Evolutionary conservation across 2,329 filamentous ascomycete genomes (phyloP).

Genomic region (Incumbomyces lentus): DNA sequence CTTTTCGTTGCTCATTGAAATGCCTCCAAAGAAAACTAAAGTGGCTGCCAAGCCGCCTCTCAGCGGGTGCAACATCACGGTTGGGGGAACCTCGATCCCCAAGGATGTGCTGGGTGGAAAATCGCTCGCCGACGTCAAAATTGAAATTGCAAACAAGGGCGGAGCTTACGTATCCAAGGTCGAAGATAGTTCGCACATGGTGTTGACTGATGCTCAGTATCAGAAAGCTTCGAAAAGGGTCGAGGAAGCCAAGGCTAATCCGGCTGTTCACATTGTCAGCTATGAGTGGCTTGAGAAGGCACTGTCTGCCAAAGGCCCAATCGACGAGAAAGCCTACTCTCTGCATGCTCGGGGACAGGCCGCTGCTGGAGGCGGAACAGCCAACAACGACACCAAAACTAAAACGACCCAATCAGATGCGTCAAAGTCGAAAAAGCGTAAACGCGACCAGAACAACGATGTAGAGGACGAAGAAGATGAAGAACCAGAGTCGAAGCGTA

Average conservation of each 20-base stretch:
- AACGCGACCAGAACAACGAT: conserved; percentile 10
- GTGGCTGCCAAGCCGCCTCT: not conserved
- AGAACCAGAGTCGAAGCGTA: conserved; percentile 1
- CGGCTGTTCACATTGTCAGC: conserved; percentile 4
- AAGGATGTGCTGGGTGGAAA: not conserved
- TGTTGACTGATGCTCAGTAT: conserved; percentile 2
- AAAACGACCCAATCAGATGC: not conserved
- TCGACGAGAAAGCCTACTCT: not conserved
- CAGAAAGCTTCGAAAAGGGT: not conserved
- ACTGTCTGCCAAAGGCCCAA: not conserved
- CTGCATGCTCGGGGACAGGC: not conserved
- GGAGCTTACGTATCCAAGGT: conserved; percentile 3
- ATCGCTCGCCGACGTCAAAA: not conserved
- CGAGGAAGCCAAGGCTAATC: not conserved
- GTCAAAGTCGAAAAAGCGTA: conserved; percentile 4
- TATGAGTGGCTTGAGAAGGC: conserved; percentile 8
- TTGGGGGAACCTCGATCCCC: not conserved
- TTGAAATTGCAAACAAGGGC: conserved; percentile 1
- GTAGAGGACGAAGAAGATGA: conserved; percentile 8
- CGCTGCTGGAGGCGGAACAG: not conserved
- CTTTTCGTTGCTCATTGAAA: not conserved
- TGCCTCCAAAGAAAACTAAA: conserved; percentile 3
- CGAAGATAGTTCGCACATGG: conserved; percentile 5
- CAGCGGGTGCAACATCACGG: not conserved
- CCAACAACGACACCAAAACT: not conserved